Base-by-base conservation (phyloP, 768 basidiomycete species). In the Russula earlei region DNA sequence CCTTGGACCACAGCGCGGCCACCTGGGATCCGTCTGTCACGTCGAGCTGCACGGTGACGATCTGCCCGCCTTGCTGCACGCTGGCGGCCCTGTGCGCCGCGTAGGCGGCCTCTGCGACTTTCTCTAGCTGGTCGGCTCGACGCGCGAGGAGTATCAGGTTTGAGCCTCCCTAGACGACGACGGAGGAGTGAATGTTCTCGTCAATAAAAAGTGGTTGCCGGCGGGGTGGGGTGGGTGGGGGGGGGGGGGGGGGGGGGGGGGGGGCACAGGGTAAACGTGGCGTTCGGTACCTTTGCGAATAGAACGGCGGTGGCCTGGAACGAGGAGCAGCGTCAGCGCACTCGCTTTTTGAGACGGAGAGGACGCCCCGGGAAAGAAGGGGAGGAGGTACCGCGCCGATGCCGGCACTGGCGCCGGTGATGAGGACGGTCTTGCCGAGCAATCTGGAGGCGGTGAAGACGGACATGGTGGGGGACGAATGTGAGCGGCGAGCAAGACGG, bases 371-470 rank as follows among this genome's bases (percentile, higher is more conserved):
- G n/a, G n/a, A n/a, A 25, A 34, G 19, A 3, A 17, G 25, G 19
- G 22, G 52, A 27, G 19, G 33, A 70, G 84, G 67, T 65, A 90
- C 89, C 53, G 90, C 86, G 54, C 92, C 92, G 61, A 95, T 95
- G 42, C 92, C 92, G 41, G 85, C 80, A 67, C 87, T 89, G 4
- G 92, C 91, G 20, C 92, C 92, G 27, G 92, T 95, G 58, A 95
- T 78, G 48, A 95, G 78, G 55, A 91, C 86, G 33, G 84, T 90
- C 71, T 92, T 91, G 64, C 85, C 86, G 38, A 85, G 67, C n/a
- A 92, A 72, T 63, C 86, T 82, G 49, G 86, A 79, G 41, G 85
- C 76, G 68, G 86, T 87, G 79, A 92, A 92, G 50, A 92, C 69
- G 31, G 87, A 84, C 87, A 89, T 89, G 51, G 52, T n/a, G 29